Evolutionary conservation across 805 yeast species (phyloP).

Genomic region (Barnettozyma siamensis): DNA sequence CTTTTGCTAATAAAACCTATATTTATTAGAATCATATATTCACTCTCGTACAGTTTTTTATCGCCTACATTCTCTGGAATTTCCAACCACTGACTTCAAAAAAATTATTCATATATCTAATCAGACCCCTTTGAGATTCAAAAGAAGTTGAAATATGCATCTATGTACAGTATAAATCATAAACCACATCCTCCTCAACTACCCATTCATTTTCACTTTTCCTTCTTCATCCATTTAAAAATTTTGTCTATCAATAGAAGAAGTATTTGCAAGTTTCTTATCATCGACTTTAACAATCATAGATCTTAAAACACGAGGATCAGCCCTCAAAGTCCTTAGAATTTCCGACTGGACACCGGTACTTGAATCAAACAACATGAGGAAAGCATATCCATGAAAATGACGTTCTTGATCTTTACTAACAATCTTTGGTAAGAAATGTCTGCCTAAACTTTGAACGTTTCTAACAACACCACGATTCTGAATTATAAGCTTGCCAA

Average conservation of each 20-base stretch:
- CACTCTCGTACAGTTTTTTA: too few relatives aligned
- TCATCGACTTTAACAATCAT: slow-evolving; percentile 58
- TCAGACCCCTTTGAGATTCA: too few relatives aligned
- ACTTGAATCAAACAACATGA: slow-evolving; percentile 82
- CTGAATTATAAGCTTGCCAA: slow-evolving; percentile 75
- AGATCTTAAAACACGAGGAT: slow-evolving; percentile 86
- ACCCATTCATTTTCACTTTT: not conserved
- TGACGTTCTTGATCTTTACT: slow-evolving; percentile 84
- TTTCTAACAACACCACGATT: slow-evolving; percentile 94
- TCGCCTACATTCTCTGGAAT: too few relatives aligned
- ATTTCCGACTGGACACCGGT: slow-evolving; percentile 84
- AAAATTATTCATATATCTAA: too few relatives aligned
- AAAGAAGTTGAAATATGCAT: too few relatives aligned
- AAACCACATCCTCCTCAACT: too few relatives aligned
- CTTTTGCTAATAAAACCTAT: too few relatives aligned
- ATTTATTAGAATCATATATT: too few relatives aligned
- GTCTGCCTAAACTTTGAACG: slow-evolving; percentile 72
- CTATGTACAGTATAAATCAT: not conserved
- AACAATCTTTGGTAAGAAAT: slow-evolving; percentile 73
- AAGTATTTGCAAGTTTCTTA: slow-evolving; percentile 47
- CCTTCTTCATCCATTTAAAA: slow-evolving; percentile 1
- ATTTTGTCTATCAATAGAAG: slow-evolving; percentile 45
- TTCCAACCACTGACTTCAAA: too few relatives aligned
- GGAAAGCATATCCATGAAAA: slow-evolving; percentile 84
- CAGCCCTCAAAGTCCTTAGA: slow-evolving; percentile 70